These are phyloP conservation scores for Aspergillus niger DNA, from an alignment of 2,329 filamentous ascomycete species.

Conservation along the genomic window DNA sequence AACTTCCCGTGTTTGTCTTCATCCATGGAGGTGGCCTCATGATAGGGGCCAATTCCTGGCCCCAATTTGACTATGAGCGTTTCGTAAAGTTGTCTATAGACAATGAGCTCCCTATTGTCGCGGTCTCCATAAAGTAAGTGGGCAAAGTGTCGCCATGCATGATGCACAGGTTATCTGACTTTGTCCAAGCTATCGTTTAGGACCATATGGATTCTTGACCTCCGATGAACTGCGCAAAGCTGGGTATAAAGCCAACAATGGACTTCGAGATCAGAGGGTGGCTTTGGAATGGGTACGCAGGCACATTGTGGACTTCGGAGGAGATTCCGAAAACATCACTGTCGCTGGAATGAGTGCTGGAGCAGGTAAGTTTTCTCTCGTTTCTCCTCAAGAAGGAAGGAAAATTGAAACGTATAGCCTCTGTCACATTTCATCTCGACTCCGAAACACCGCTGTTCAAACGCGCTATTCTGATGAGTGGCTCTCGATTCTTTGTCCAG, in stretches of 20 bases:
- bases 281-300: constrained; percentile 44
- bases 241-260: constrained; percentile 50
- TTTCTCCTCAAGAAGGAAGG: background rate
- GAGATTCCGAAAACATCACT: constrained; percentile 43
- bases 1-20: constrained; percentile 55
- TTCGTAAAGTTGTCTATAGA: constrained; percentile 50
- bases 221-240: constrained; percentile 51
- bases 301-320: constrained; percentile 46
- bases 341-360: constrained; percentile 54
- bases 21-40: constrained; percentile 57
- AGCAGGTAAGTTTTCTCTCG: constrained; percentile 27
- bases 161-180: constrained; percentile 6
- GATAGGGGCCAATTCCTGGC: constrained; percentile 55
- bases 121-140: constrained; percentile 48
- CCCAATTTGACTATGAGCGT: constrained; percentile 52
- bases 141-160: background rate
- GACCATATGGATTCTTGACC: constrained; percentile 50
- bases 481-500: constrained; percentile 47
- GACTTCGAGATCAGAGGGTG: constrained; percentile 52
- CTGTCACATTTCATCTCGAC: constrained; percentile 38
- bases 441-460: constrained; percentile 45
- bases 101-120: constrained; percentile 50
- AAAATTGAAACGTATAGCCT: constrained; percentile 23
- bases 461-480: constrained; percentile 46
- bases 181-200: constrained; percentile 49